phyloP scores from a whole-genome alignment of 768 basidiomycete genomes.

The Lyophyllum semitale region DNA sequence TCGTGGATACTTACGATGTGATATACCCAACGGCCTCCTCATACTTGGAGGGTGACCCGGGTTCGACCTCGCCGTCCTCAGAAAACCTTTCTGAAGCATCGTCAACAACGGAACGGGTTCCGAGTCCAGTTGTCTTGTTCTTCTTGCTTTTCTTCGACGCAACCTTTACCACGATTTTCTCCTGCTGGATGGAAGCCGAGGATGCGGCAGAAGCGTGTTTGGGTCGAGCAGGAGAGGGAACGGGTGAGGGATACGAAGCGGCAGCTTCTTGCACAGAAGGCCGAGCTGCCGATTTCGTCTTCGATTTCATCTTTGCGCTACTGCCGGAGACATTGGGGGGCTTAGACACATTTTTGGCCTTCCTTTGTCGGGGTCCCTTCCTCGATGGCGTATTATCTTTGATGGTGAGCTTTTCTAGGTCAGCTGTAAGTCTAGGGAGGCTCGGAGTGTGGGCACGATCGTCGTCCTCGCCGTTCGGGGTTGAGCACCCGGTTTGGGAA shows the following conservation, averaged over 20 bases:
- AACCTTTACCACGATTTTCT: slow-evolving; percentile 9
- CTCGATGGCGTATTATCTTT: background rate
- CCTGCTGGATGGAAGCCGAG: slow-evolving; percentile 12
- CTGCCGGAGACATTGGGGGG: background rate
- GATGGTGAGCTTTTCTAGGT: slow-evolving; percentile 11
- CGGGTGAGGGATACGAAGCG: slow-evolving; percentile 10
- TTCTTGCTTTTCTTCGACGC: slow-evolving; percentile 17
- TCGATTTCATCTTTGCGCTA: slow-evolving; percentile 5
- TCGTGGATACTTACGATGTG: slow-evolving; percentile 50
- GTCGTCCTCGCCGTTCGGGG: slow-evolving; percentile 3
- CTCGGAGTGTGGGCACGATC: slow-evolving; percentile 6
- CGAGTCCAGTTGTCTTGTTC: slow-evolving; percentile 24
- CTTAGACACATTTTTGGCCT: background rate
- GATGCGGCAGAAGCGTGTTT: slow-evolving; percentile 1
- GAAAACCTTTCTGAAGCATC: slow-evolving; percentile 49
- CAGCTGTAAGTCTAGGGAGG: slow-evolving; percentile 10
- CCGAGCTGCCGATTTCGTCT: slow-evolving; percentile 7
- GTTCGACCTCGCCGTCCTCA: slow-evolving; percentile 31
- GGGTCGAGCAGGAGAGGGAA: slow-evolving; percentile 5
- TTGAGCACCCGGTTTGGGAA: slow-evolving; percentile 8
- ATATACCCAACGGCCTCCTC: slow-evolving; percentile 64
- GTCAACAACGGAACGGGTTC: slow-evolving; percentile 48
- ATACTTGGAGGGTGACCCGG: slow-evolving; percentile 40
- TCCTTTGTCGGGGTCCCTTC: background rate
- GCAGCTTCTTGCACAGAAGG: slow-evolving; percentile 4